These are phyloP conservation scores for Termitomyces heimii DNA, from an alignment of 768 basidiomycete species.

Conservation along the genomic window DNA sequence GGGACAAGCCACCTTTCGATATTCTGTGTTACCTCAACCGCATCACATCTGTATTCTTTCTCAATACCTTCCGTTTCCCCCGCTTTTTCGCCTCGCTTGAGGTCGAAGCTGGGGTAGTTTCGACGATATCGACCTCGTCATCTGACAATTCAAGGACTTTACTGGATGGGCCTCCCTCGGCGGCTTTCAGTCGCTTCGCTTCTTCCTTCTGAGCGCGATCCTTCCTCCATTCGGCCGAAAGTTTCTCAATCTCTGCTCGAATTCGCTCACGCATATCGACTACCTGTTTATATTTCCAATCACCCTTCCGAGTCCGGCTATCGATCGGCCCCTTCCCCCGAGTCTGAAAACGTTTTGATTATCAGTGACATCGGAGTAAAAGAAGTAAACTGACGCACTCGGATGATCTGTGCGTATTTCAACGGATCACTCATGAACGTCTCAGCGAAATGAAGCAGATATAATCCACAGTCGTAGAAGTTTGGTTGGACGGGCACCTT, in stretches of 20 bases:
- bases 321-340: conserved; percentile 26
- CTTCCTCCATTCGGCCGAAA: conserved; percentile 53
- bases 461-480: conserved; percentile 89
- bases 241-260: conserved; percentile 28
- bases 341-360: conserved; percentile 1
- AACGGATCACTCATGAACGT: conserved; percentile 66
- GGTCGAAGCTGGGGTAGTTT: conserved; percentile 18
- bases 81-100: conserved; percentile 8
- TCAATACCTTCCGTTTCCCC: conserved; percentile 7
- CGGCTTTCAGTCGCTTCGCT: conserved; percentile 29
- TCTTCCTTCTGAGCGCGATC: conserved; percentile 33
- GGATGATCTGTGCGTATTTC: conserved; percentile 43
- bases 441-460: conserved; percentile 80
- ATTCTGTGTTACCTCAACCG: neutral
- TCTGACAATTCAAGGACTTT: conserved; percentile 30
- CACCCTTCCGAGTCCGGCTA: conserved; percentile 29
- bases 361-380: neutral
- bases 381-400: conserved; percentile 22
- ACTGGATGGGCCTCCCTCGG: conserved; percentile 14
- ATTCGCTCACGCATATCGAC: conserved; percentile 42
- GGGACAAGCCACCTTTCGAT: neutral
- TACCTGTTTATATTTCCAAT: conserved; percentile 51
- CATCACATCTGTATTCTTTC: conserved; percentile 4
- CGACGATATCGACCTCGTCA: conserved; percentile 37
- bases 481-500: conserved; percentile 90